Base-by-base conservation (phyloP, 768 basidiomycete genomes). In the Suillus subaureus region DNA sequence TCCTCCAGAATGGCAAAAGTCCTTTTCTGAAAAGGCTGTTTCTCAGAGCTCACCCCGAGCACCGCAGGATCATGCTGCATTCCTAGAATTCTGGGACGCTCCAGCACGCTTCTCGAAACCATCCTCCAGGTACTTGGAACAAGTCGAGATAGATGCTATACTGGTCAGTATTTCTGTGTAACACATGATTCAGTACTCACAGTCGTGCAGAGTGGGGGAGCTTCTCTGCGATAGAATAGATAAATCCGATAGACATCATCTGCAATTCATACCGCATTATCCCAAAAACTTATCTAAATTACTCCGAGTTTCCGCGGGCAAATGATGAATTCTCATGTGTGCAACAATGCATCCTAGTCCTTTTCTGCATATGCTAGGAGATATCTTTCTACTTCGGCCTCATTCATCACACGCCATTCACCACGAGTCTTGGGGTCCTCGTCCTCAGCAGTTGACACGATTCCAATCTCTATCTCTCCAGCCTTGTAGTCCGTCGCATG, bases 401-500 rank as follows among this genome's bases (percentile, higher is more conserved):
- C 88, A 43, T 78, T 81, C 87, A 95, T 87, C 54, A 91, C 89
- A 40, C 93, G 85, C 93, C 93, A 95, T 62, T 82, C 74, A 37
- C 93, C 93, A 68, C 84, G 81, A 45, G 85, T 87, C 81, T 93
- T 92, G 66, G 79, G 79, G 66, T 84, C 79, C 74, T 97, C 95
- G 21, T 91, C 91, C 8, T 87, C 83, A 42, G 85, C 84, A 1
- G 83, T 84, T 33, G 94, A 97, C 26, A 94, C 91, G 62, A 99
- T 92, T 0, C 95, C 97, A 69, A 99, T 93, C 78, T 99, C 97
- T 72, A 99, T 93, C 78, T 99, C 97, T 12, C 88, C 89, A 0
- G 94, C 83, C 78, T 99, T 99, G 82, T 95, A 97, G 75, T 99
- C 97, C 2, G 96, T 97, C 45, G 94, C 89, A 72, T 97, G 93